These are phyloP conservation scores for Camelina laxa DNA, from an alignment of 345 rosid species.

Conservation along the genomic window DNA sequence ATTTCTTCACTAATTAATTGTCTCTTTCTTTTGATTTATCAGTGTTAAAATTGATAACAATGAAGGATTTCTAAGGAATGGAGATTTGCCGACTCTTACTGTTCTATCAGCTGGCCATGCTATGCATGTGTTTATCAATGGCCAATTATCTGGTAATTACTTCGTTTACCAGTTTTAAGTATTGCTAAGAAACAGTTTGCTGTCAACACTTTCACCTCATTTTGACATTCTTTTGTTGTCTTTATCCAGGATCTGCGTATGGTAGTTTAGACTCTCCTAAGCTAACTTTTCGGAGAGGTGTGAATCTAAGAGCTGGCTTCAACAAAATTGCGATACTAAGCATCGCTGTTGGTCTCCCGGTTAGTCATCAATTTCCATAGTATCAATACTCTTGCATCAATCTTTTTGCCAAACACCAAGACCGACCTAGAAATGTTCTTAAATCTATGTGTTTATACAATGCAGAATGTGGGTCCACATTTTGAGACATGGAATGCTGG, in stretches of 20 bases:
- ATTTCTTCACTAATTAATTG: constrained; percentile 13
- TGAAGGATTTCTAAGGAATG: constrained; percentile 68
- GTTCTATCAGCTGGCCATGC: constrained; percentile 95
- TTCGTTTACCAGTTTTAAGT: constrained; percentile 6
- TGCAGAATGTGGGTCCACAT: constrained; percentile 97
- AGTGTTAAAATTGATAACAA: constrained; percentile 54
- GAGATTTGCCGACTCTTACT: constrained; percentile 60
- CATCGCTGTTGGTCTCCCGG: constrained; percentile 98
- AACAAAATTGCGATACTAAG: constrained; percentile 86
- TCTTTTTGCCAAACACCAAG: constrained; percentile 12
- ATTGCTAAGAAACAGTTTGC: constrained; percentile 7
- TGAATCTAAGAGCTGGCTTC: constrained; percentile 80
- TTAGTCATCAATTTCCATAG: constrained; percentile 46
- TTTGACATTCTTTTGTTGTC: constrained; percentile 29
- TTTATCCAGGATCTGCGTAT: constrained; percentile 72
- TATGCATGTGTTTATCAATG: constrained; percentile 88
- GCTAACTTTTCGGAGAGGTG: constrained; percentile 69
- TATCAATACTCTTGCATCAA: constrained; percentile 3
- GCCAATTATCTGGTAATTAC: constrained; percentile 68
- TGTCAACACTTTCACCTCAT: not conserved
- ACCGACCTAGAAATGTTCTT: not conserved
- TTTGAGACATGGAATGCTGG: constrained; percentile 99
- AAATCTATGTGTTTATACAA: constrained; percentile 27
- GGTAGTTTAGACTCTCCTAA: constrained; percentile 95
- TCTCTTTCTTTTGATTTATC: constrained; percentile 14